A percentile compares a stretch with the other conserved stretches of the same genome.
phyloP scores from a whole-genome alignment of 192 early-diverging fungal genomes.

The Powellomyces hirtus region DNA sequence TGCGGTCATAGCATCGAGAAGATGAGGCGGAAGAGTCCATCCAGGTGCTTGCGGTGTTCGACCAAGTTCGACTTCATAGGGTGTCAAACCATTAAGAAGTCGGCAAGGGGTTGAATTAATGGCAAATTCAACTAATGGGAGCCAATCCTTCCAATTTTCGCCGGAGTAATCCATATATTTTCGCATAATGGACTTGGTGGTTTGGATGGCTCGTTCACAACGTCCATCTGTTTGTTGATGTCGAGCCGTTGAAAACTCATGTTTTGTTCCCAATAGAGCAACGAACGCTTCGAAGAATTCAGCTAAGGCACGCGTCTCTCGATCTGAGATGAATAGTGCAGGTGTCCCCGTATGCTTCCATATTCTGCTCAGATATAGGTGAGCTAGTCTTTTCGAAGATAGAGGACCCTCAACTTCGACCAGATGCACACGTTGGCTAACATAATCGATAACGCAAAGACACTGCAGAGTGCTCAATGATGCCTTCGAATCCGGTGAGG shows the following conservation, averaged over 20 bases:
- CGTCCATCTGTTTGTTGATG: conserved; percentile 27
- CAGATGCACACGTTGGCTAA: background rate
- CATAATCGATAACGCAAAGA: background rate
- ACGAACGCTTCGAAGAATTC: background rate
- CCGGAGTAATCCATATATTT: background rate
- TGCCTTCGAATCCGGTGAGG: too few relatives aligned
- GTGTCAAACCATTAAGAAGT: too few relatives aligned
- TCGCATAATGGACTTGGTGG: conserved; percentile 8
- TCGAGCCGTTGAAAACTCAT: conserved; percentile 2
- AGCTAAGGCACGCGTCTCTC: background rate
- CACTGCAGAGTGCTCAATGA: too few relatives aligned
- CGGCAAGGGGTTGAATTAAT: background rate
- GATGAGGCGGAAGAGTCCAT: too few relatives aligned
- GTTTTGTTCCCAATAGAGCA: background rate
- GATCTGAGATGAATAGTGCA: background rate
- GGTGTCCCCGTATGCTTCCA: background rate
- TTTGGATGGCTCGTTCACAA: background rate
- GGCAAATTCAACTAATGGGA: conserved; percentile 4
- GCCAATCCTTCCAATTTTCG: conserved; percentile 9
- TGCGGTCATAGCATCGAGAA: too few relatives aligned
- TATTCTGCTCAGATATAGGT: background rate
- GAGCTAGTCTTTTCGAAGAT: background rate
- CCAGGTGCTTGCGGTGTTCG: too few relatives aligned
- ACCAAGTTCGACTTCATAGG: too few relatives aligned
- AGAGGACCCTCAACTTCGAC: background rate